phyloP scores from a whole-genome alignment of 176 grass and related monocot genomes.

The Rhynchospora breviuscula region DNA sequence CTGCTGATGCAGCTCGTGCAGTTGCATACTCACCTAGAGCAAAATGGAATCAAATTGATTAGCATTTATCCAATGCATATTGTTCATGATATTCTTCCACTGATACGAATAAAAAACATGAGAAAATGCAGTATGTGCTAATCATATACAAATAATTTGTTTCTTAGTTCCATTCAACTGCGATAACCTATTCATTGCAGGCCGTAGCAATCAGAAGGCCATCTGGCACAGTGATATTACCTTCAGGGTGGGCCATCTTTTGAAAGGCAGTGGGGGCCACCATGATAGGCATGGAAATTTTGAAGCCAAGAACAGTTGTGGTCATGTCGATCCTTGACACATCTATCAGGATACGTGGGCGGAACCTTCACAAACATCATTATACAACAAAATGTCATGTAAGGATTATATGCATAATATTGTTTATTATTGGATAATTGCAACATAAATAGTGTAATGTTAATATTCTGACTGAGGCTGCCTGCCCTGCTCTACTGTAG shows the following conservation, averaged over 20 bases:
- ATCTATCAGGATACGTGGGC: slow-evolving; percentile 91
- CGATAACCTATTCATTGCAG: not conserved
- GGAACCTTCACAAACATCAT: slow-evolving; percentile 48
- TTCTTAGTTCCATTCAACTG: not conserved
- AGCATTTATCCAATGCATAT: not conserved
- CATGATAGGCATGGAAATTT: slow-evolving; percentile 98
- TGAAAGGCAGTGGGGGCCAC: slow-evolving; percentile 84
- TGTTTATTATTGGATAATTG: not conserved
- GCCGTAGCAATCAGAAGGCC: not conserved
- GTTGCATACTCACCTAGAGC: slow-evolving; percentile 79
- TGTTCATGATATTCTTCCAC: not conserved
- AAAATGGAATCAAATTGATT: slow-evolving; percentile 18
- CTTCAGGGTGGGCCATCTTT: slow-evolving; percentile 98
- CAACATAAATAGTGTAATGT: not conserved
- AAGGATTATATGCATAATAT: not conserved
- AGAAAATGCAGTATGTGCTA: not conserved
- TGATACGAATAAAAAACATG: not conserved
- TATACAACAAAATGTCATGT: not conserved
- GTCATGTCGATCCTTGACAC: slow-evolving; percentile 84
- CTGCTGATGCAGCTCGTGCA: slow-evolving; percentile 68
- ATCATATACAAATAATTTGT: not conserved
- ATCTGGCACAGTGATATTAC: slow-evolving; percentile 27
- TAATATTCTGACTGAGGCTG: not conserved
- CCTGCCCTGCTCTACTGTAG: not conserved
- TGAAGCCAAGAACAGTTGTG: slow-evolving; percentile 86